A percentile compares a stretch with the other conserved stretches of the same genome.
phyloP scores from a whole-genome alignment of 176 grass and related monocot species.

The Eragrostis nindensis region DNA sequence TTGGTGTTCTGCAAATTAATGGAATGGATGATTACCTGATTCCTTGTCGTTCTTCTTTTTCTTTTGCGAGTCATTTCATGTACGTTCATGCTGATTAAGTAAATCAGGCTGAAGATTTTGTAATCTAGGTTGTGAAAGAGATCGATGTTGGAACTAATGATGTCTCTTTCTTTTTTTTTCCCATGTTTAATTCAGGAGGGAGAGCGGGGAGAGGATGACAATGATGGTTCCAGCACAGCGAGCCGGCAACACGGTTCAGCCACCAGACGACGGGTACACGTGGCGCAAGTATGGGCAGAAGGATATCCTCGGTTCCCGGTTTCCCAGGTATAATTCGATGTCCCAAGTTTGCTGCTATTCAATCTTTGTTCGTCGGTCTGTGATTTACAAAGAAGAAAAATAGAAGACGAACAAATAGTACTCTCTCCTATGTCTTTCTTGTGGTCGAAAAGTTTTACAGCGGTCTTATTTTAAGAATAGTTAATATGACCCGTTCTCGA shows the following conservation, averaged over 20 bases:
- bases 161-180: too few relatives aligned
- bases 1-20: too few relatives aligned
- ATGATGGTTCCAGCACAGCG: slow-evolving; percentile 44
- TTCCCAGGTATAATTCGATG: slow-evolving; percentile 69
- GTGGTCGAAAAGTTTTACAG: background rate
- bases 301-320: slow-evolving; percentile 66
- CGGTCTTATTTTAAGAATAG: background rate
- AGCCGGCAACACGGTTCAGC: slow-evolving; percentile 67
- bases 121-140: background rate
- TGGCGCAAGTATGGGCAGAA: slow-evolving; percentile 98
- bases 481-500: too few relatives aligned
- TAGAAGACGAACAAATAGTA: background rate
- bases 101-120: background rate
- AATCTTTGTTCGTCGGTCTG: background rate
- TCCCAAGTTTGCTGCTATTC: background rate
- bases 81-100: background rate
- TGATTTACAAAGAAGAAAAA: background rate
- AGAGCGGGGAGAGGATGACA: slow-evolving; percentile 37
- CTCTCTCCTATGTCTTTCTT: too few relatives aligned
- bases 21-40: too few relatives aligned
- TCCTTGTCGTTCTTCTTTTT: too few relatives aligned
- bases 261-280: slow-evolving; percentile 86
- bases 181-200: slow-evolving; percentile 50
- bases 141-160: background rate
- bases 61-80: too few relatives aligned